phyloP scores from a whole-genome alignment of 2,329 filamentous ascomycete genomes.

The Coniella lustricola region DNA sequence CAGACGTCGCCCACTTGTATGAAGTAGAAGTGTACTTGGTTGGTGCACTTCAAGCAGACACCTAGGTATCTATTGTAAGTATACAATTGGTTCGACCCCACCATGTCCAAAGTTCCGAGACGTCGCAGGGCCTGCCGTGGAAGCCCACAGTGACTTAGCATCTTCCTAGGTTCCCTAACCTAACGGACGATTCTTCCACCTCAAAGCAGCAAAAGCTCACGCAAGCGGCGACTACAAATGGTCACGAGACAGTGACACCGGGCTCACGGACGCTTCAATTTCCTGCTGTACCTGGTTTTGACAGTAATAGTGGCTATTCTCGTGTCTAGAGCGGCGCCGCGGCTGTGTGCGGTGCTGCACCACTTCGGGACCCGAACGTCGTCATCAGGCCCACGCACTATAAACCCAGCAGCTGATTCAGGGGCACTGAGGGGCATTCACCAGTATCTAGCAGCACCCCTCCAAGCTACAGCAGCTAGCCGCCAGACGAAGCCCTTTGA shows the following conservation, averaged over 20 bases:
- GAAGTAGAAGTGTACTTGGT: too few relatives aligned
- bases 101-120: too few relatives aligned
- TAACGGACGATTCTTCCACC: background rate
- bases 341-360: conserved; percentile 16
- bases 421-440: conserved; percentile 14
- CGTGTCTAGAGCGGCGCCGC: conserved; percentile 16
- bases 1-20: too few relatives aligned
- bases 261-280: conserved; percentile 5
- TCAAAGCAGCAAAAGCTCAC: background rate
- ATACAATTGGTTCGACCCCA: too few relatives aligned
- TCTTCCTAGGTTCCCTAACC: background rate
- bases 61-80: too few relatives aligned
- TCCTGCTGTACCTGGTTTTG: conserved; percentile 13
- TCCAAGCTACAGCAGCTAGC: conserved; percentile 8
- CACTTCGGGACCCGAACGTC: conserved; percentile 16
- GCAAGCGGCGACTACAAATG: conserved; percentile 1
- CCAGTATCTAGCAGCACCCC: conserved; percentile 4
- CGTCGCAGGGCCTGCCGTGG: too few relatives aligned
- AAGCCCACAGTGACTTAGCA: too few relatives aligned
- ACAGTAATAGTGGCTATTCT: conserved; percentile 19
- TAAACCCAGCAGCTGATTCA: conserved; percentile 9
- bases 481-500: background rate
- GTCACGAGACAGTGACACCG: conserved; percentile 3
- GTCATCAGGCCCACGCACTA: conserved; percentile 15
- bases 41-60: too few relatives aligned